Conservation (phyloP, 2,329 filamentous ascomycete genomes). For the Pseudogymnoascus sp. region DNA sequence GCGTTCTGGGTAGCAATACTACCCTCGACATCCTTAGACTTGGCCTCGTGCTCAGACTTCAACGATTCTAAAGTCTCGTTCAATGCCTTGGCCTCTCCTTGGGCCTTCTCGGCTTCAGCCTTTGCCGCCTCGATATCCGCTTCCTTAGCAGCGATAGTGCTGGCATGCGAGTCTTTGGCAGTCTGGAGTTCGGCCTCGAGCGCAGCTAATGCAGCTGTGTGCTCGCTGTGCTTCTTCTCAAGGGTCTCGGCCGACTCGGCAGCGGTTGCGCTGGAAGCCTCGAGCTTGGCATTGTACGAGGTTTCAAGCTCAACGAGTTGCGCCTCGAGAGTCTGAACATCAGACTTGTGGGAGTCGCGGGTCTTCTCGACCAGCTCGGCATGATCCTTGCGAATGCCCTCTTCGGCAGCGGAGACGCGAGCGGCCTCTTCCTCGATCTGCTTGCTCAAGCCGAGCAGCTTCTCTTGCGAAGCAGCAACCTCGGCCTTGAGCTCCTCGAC, state of each 20-base stretch:
- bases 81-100: conserved; percentile 40
- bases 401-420: conserved; percentile 32
- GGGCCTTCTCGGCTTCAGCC: conserved; percentile 36
- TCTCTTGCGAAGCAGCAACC: conserved; percentile 46
- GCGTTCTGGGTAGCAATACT: conserved; percentile 40
- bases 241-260: conserved; percentile 37
- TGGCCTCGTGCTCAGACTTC: conserved; percentile 35
- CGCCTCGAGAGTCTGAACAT: conserved; percentile 39
- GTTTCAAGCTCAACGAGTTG: conserved; percentile 15
- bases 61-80: conserved; percentile 41
- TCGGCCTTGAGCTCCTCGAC: conserved; percentile 49
- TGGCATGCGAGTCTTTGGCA: conserved; percentile 39
- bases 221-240: conserved; percentile 38
- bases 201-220: conserved; percentile 20
- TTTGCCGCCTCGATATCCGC: conserved; percentile 25
- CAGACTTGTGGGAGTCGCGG: conserved; percentile 42
- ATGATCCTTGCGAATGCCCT: conserved; percentile 36
- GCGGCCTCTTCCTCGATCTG: conserved; percentile 38
- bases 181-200: conserved; percentile 36
- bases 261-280: conserved; percentile 21
- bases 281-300: conserved; percentile 23
- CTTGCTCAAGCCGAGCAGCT: conserved; percentile 45
- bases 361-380: conserved; percentile 40
- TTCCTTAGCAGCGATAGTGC: conserved; percentile 24
- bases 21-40: conserved; percentile 40